phyloP scores from a whole-genome alignment of 2,329 filamentous ascomycete species.

The Thermothelomyces thermophilus region DNA sequence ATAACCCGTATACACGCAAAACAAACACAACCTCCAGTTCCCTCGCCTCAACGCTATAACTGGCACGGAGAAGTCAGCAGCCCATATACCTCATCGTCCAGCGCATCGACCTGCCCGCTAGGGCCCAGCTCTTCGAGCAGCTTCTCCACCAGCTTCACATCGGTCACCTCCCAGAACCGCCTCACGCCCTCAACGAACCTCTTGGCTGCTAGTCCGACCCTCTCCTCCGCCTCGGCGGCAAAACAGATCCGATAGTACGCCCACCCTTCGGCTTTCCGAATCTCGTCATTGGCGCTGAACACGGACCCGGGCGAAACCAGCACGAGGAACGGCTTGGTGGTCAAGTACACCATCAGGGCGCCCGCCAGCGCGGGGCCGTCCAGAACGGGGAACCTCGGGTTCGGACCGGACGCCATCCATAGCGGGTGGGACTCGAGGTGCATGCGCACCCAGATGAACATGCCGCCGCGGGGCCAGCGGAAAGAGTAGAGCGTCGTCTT shows the following conservation, averaged over 20 bases:
- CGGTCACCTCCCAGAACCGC: constrained; percentile 71
- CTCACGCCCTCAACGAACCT: constrained; percentile 63
- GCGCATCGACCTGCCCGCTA: neutral
- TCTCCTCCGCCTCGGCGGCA: constrained; percentile 69
- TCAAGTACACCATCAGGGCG: constrained; percentile 67
- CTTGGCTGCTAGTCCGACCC: constrained; percentile 55
- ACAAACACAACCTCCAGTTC: neutral
- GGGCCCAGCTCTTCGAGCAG: constrained; percentile 36
- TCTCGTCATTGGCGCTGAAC: constrained; percentile 61
- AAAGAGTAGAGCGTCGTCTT: constrained; percentile 72
- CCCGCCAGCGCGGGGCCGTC: constrained; percentile 50
- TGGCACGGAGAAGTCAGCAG: constrained; percentile 5
- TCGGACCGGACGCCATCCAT: constrained; percentile 34
- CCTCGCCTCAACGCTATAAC: neutral
- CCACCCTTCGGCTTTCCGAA: constrained; percentile 56
- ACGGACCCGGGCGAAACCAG: constrained; percentile 65
- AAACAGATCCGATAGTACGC: constrained; percentile 76
- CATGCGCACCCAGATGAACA: constrained; percentile 83
- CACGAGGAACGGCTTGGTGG: constrained; percentile 60
- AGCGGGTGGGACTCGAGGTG: constrained; percentile 69
- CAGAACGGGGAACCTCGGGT: constrained; percentile 36
- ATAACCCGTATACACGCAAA: neutral
- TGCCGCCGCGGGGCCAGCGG: constrained; percentile 74
- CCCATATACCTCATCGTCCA: constrained; percentile 12
- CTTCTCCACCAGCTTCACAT: constrained; percentile 57